Evolutionary conservation across 2,329 filamentous ascomycete genomes (phyloP).

Genomic region (Mariannaea sp.): DNA sequence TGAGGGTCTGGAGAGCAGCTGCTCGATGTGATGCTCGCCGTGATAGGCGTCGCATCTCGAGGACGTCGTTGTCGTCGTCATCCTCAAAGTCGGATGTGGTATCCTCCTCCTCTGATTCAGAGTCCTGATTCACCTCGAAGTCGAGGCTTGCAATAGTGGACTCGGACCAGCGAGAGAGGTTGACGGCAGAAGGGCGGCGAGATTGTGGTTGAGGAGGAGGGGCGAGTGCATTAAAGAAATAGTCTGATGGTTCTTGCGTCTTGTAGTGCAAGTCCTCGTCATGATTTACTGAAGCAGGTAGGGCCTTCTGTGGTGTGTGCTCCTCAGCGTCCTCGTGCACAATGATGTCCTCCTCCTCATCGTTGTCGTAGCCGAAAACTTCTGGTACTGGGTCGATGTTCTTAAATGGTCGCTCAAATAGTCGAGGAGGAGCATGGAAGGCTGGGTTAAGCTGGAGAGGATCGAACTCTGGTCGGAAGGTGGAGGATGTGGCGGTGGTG

Average conservation of each 20-base stretch:
- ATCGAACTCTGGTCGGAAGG: constrained; percentile 38
- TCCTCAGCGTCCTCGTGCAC: constrained; percentile 28
- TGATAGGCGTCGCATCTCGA: constrained; percentile 36
- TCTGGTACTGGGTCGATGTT: constrained; percentile 36
- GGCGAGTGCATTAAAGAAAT: constrained; percentile 41
- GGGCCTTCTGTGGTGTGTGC: constrained; percentile 36
- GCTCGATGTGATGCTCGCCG: constrained; percentile 14
- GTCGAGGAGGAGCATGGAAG: constrained; percentile 44
- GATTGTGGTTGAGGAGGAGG: constrained; percentile 30
- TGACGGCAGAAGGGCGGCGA: constrained; percentile 26
- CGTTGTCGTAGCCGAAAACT: constrained; percentile 37
- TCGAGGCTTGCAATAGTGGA: constrained; percentile 46
- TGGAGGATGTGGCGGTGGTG: constrained; percentile 22
- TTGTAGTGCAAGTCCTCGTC: constrained; percentile 33
- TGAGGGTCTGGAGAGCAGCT: constrained; percentile 33
- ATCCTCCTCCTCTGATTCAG: constrained; percentile 27
- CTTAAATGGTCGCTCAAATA: constrained; percentile 44
- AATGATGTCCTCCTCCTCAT: constrained; percentile 35
- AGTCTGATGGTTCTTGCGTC: constrained; percentile 38
- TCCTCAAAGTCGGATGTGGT: constrained; percentile 31
- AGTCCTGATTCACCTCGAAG: constrained; percentile 30
- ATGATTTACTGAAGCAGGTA: constrained; percentile 39
- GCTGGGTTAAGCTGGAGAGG: constrained; percentile 44
- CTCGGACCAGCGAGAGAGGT: constrained; percentile 49
- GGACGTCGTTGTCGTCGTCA: constrained; percentile 31